Base-by-base conservation (phyloP, 495 filamentous ascomycete genomes). In the Cercophora sp. region DNA sequence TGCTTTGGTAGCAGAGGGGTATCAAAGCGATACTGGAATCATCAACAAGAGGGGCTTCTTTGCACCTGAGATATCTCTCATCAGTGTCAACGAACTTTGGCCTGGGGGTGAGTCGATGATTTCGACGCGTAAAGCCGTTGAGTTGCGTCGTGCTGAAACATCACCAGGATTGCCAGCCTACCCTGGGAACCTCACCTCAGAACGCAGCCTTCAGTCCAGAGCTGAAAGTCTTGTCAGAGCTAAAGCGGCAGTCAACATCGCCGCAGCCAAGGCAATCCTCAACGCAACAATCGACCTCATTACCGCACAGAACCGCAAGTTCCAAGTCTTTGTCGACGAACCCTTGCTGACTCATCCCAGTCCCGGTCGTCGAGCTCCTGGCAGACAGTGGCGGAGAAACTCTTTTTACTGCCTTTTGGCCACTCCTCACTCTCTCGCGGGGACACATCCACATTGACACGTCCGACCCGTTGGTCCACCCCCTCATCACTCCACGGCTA, bases 361-460 rank as follows among this genome's bases (percentile, higher is more conserved):
- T 51, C 8, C 48, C 36, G 4, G 22, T 52, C 10, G 49, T 18
- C 22, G 49, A 52, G 16, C 13, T 52, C 37, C 35, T 52, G 4
- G 39, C 49, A 36, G 25, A 29, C 2, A 16, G 36, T 19, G 24
- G 13, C 5, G 36, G 49, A 2, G 22, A 3, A 23, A 42, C 25
- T 6, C 24, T 52, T 6, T 23, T 15, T 24, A 19, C 36, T 5
- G 49, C 49, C 24, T 32, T 43, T 26, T 42, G 23, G 49, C 23
- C 25, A 9, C 25, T 52, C 5, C 20, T 43, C 6, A 70, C 75
- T 0, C 66, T 78, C 26, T 71, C 66, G 11, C 62, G 75, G 41
- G 75, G 75, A 11, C 68, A 65, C 16, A 61, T 77, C n/a, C 62
- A 69, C 36, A 67, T 78, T 9, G 68, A 63, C 25, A 68, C 66